Evolutionary conservation across 495 filamentous ascomycete genomes (phyloP).

Genomic region (Bryoglossum gracile): DNA sequence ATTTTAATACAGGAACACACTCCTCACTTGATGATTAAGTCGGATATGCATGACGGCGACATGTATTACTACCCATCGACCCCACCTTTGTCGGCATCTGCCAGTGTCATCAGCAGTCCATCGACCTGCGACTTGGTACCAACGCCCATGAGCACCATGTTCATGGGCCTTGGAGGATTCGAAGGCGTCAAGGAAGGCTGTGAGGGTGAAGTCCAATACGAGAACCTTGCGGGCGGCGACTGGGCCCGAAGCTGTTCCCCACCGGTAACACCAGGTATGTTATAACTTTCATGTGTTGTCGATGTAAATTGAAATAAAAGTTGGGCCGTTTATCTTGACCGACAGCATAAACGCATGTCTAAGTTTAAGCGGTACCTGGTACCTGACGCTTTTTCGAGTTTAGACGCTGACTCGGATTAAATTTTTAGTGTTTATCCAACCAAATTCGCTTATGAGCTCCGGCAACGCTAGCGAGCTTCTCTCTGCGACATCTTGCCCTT

Average conservation of each 20-base stretch:
- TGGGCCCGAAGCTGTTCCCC: constrained; percentile 73
- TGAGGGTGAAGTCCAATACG: constrained; percentile 64
- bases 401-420: constrained; percentile 7
- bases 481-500: constrained; percentile 68
- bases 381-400: too few species aligned
- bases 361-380: too few species aligned
- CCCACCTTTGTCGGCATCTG: constrained; percentile 77
- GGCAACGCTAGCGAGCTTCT: constrained; percentile 60
- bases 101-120: constrained; percentile 81
- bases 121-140: constrained; percentile 69
- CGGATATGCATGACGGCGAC: constrained; percentile 59
- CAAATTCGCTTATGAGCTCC: constrained; percentile 57
- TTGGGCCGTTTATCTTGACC: constrained; percentile 73
- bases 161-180: constrained; percentile 65
- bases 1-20: constrained; percentile 64
- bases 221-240: constrained; percentile 69
- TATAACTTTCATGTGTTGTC: neutral
- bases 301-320: constrained; percentile 3
- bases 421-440: constrained; percentile 70
- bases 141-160: constrained; percentile 75
- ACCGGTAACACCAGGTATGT: constrained; percentile 91
- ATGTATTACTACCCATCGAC: constrained; percentile 77
- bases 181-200: constrained; percentile 78
- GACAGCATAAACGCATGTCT: too few species aligned
- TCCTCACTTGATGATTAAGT: constrained; percentile 70